Evolutionary conservation across 176 grass and related monocot species (phyloP), one percentile per base, ranked within the genome.

Genomic region (Melocanna baccifera): DNA sequence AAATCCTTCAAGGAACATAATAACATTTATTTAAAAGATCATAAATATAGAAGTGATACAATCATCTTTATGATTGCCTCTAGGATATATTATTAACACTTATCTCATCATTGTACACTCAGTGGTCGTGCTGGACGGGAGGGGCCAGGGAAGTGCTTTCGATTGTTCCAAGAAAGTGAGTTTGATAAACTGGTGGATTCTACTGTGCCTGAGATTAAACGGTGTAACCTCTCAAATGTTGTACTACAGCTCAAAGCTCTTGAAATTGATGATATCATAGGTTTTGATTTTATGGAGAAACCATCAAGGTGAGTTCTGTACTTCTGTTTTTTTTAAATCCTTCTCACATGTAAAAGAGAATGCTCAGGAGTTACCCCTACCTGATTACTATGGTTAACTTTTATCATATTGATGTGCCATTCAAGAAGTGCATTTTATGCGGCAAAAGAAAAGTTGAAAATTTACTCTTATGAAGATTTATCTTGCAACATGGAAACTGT

Each of bases 281-380:
- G 93, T 68, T 98, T 98, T 22, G 93, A 98, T 92, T 95, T 95
- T 83, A 98, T 98, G 89, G 96, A 98, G 77, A 98, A 98, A 69
- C 96, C 96, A 77, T 90, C 93, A 77, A 94, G 92, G 96, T 93
- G 10, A 70, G 62, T 82, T 34, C 0, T 61, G 19, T 78, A 18
- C 39, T 82, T 62, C 12, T 80, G 55, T 81, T 59, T 73, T 77
- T 78, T 71, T 23, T n/a, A n/a, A 64, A 12, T 22, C 37, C 19
- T 62, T 50, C 34, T 76, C 16, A 28, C 47, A 29, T 69, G 79
- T 40, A 56, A 61, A 72, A 9, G 19, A 66, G 78, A 59, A 83
- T 66, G 23, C 20, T 78, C 25, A 14, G 37, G 22, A n/a, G 45
- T 50, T 26, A 13, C 40, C 40, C 32, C 26, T 69, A 19, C 26